Base-by-base conservation (phyloP, 306 rosid species). In the Datisca glomerata region DNA sequence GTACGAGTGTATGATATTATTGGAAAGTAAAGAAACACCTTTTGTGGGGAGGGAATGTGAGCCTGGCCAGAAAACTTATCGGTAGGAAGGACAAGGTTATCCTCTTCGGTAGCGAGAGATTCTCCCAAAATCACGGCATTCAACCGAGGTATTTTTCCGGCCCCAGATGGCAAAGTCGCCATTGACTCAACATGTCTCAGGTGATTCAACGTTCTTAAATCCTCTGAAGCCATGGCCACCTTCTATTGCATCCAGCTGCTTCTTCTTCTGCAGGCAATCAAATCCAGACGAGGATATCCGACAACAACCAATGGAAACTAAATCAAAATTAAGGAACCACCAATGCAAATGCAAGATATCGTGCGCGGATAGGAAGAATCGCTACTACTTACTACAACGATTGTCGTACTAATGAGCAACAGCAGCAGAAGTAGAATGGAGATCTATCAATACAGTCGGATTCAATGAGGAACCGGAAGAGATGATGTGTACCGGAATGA, bases 101-200 rank as follows among this genome's bases (percentile, higher is more conserved):
- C 51, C 35, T 84, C 93, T 54, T 80, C 93, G 18, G 86, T 35
- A 19, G 86, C 93, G 17, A 64, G 75, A 22, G 86, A 49, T 56
- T 80, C 84, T 5, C 93, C 95, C 18, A 83, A 48, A 14, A 68
- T 63, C 5, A 71, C 66, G 18, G 83, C 78, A 57, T 81, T 86
- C 53, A 73, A 40, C 18, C 34, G 59, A 2, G 91, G 47, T 31
- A 63, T 62, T 17, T 56, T 53, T 2, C 93, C 76, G 18, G 79
- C 76, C 15, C 75, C 79, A 3, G 84, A 75, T 19, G 33, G 7
- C 7, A 28, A 12, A 28, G 33, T 12, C 9, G 36, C n/a, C 35
- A 9, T 9, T 31, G 81, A 77, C 33, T 76, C 84, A 43, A 70
- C 50, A 7, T 77, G 87, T 14, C 81, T 74, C 18, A 72, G 51